phyloP scores from a whole-genome alignment of 148 eudicot species.

The Rhododendron williamsianum region DNA sequence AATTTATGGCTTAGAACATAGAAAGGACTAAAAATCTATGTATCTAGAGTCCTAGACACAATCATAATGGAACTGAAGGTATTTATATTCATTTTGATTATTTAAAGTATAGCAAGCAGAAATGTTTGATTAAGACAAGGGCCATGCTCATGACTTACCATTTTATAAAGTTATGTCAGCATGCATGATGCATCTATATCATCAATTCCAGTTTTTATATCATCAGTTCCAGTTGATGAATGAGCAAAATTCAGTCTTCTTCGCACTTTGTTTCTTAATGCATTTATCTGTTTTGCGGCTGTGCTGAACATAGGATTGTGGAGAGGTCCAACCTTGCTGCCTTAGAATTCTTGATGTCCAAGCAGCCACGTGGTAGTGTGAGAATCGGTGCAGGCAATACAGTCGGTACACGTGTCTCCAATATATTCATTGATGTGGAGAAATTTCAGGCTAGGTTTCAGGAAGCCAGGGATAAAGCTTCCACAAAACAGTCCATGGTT shows the following conservation, averaged over 20 bases:
- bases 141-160: background rate
- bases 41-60: background rate
- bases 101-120: background rate
- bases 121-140: background rate
- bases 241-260: background rate
- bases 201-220: background rate
- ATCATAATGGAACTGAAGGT: background rate
- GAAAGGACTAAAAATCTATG: background rate
- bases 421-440: constrained; percentile 63
- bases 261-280: background rate
- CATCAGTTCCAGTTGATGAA: background rate
- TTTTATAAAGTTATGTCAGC: background rate
- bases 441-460: constrained; percentile 46
- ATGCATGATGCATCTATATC: background rate
- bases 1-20: background rate
- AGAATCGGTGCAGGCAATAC: constrained; percentile 71
- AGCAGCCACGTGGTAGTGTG: constrained; percentile 78
- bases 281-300: background rate
- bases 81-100: background rate
- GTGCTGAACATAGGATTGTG: constrained; percentile 37
- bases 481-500: constrained; percentile 42
- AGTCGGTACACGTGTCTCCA: constrained; percentile 58
- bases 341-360: constrained; percentile 84
- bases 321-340: constrained; percentile 83
- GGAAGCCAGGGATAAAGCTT: constrained; percentile 36